Evolutionary conservation across 2,329 filamentous ascomycete genomes (phyloP).

Genomic region (Paramyrothecium roridum): DNA sequence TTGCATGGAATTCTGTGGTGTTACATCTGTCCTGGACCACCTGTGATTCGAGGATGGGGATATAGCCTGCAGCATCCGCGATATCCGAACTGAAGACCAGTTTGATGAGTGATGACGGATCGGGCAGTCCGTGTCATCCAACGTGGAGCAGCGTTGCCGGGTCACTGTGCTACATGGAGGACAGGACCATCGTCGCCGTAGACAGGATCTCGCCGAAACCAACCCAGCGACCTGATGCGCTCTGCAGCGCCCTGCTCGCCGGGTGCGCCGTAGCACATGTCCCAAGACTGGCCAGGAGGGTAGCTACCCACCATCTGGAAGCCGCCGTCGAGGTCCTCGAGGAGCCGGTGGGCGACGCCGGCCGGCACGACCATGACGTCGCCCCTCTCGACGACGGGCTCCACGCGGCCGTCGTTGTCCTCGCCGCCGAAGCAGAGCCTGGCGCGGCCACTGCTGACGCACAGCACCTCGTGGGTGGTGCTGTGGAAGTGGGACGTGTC

Average conservation of each 20-base stretch:
- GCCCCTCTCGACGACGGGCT: constrained; percentile 51
- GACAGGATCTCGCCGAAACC: constrained; percentile 15
- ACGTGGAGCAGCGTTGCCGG: background rate
- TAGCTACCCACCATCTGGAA: constrained; percentile 70
- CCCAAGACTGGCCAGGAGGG: constrained; percentile 56
- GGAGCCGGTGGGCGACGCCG: constrained; percentile 60
- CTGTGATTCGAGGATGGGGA: too few species aligned
- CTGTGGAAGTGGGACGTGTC: constrained; percentile 63
- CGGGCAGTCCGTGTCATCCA: background rate
- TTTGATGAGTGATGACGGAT: too few species aligned
- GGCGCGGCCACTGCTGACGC: constrained; percentile 55
- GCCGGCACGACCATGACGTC: constrained; percentile 66
- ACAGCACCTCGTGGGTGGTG: constrained; percentile 65
- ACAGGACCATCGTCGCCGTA: constrained; percentile 11
- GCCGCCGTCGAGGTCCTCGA: constrained; percentile 49
- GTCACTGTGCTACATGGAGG: background rate
- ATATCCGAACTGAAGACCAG: too few species aligned
- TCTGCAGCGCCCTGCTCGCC: constrained; percentile 28
- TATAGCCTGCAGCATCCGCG: too few species aligned
- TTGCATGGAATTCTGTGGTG: too few species aligned
- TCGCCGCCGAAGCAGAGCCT: constrained; percentile 65
- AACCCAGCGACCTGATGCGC: constrained; percentile 5
- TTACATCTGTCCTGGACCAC: too few species aligned
- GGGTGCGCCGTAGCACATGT: constrained; percentile 67
- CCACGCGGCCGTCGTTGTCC: constrained; percentile 53